A percentile compares a stretch with the other conserved stretches of the same genome.
phyloP scores from a whole-genome alignment of 1,284 basidiomycete genomes.

The Kalmanozyma brasiliensis region DNA sequence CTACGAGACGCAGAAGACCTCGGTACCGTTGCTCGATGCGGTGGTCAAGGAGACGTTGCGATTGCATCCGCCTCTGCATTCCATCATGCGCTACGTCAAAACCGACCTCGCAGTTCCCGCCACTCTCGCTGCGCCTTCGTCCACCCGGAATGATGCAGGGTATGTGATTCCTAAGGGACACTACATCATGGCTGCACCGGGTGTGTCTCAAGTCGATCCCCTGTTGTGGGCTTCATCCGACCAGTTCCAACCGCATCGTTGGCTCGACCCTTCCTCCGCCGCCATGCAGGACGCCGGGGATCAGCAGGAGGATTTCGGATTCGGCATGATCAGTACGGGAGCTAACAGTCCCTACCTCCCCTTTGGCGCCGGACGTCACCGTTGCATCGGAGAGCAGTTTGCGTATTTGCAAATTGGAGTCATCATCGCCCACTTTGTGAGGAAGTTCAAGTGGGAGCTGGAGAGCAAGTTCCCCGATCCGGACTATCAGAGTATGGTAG shows the following conservation, averaged over 20 bases:
- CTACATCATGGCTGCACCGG: conserved; percentile 89
- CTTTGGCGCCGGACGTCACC: conserved; percentile 89
- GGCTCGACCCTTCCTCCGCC: conserved; percentile 77
- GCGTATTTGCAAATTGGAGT: conserved; percentile 93
- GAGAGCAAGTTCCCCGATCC: conserved; percentile 76
- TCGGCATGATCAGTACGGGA: conserved; percentile 76
- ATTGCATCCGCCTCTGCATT: conserved; percentile 66
- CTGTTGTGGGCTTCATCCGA: conserved; percentile 75
- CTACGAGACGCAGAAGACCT: conserved; percentile 84
- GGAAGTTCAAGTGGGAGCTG: conserved; percentile 80
- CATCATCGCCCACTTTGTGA: conserved; percentile 82
- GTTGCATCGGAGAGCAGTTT: conserved; percentile 97
- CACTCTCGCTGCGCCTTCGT: conserved; percentile 72
- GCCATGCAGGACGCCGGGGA: conserved; percentile 72
- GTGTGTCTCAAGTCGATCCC: conserved; percentile 88
- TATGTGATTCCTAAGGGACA: conserved; percentile 92
- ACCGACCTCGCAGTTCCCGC: conserved; percentile 84
- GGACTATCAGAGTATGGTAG: conserved; percentile 85
- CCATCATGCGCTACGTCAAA: conserved; percentile 82
- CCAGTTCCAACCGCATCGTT: conserved; percentile 82
- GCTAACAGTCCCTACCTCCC: conserved; percentile 79
- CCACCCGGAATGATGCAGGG: conserved; percentile 40
- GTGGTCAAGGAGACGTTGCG: conserved; percentile 93
- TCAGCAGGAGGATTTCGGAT: conserved; percentile 88
- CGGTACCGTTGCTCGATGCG: conserved; percentile 83